Conservation (phyloP, 305 asterid species). For the Fraxinus dipetala region DNA sequence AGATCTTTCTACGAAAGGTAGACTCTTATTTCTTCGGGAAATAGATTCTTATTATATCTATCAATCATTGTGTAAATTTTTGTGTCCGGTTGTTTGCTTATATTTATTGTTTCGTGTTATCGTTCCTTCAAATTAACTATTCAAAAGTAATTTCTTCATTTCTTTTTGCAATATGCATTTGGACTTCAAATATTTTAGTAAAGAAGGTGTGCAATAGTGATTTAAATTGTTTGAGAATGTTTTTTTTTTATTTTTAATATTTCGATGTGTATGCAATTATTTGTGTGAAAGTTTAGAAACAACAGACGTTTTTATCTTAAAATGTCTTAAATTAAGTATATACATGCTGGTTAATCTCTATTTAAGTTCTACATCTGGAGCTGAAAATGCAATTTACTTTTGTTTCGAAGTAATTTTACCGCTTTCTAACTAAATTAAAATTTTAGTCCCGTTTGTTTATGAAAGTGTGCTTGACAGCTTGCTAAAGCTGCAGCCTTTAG, state of each 20-base stretch:
- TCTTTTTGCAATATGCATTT: not conserved
- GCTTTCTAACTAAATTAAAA: not conserved
- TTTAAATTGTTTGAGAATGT: not conserved
- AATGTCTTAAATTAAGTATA: not conserved
- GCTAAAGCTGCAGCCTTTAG: not conserved
- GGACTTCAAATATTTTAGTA: not conserved
- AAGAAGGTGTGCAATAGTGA: not conserved
- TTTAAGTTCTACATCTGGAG: not conserved
- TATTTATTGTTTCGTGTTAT: not conserved
- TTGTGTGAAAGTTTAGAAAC: not conserved
- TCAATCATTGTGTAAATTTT: not conserved
- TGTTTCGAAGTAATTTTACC: not conserved
- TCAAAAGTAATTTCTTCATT: not conserved
- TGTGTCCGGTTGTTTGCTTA: not conserved
- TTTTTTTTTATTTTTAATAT: not conserved
- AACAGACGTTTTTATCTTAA: not conserved
- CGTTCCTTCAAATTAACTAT: not conserved
- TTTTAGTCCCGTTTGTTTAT: not conserved
- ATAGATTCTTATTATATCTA: not conserved
- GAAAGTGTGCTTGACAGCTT: not conserved
- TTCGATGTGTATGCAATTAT: not conserved
- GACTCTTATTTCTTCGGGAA: not conserved
- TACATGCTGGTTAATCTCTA: not conserved
- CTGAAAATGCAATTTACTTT: not conserved
- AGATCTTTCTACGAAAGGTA: not conserved